Percentiles rank a stretch among this genome's conserved stretches.
phyloP scores from a whole-genome alignment of 2,329 filamentous ascomycete genomes.

The Botrytis galanthina region DNA sequence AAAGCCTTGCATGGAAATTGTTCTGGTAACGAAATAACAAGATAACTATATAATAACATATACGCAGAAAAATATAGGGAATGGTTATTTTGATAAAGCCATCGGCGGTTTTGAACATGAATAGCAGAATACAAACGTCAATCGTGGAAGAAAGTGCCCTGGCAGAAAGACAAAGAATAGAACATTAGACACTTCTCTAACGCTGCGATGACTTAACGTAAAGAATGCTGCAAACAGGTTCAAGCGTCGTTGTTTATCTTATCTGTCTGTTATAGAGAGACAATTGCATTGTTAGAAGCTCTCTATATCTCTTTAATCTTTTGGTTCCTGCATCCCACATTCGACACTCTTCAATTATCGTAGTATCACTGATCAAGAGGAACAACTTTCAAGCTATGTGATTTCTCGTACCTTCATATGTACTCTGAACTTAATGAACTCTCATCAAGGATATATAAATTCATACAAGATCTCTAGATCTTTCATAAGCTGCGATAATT shows the following conservation, averaged over 20 bases:
- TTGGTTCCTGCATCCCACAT: neutral
- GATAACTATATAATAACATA: neutral
- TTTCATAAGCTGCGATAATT: neutral
- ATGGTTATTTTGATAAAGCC: neutral
- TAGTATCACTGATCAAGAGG: neutral
- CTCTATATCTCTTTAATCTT: neutral
- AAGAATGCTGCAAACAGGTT: constrained; percentile 5
- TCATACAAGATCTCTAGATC: neutral
- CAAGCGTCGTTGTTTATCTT: neutral
- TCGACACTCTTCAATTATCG: neutral
- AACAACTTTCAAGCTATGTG: neutral
- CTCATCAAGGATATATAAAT: neutral
- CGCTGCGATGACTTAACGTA: neutral
- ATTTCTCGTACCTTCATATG: no score
- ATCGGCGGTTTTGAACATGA: neutral
- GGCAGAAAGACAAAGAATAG: neutral
- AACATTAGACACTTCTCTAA: neutral
- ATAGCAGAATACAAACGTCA: no score
- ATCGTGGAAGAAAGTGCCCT: neutral
- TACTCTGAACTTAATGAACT: neutral
- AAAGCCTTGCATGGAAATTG: neutral
- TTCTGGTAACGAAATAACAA: neutral
- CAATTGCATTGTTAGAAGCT: neutral
- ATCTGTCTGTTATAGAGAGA: neutral
- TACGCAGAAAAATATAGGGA: neutral